A percentile compares a stretch with the other conserved stretches of the same genome.
Evolutionary conservation across 305 asterid genomes (phyloP).

Genomic region (Solanum hybrid): DNA sequence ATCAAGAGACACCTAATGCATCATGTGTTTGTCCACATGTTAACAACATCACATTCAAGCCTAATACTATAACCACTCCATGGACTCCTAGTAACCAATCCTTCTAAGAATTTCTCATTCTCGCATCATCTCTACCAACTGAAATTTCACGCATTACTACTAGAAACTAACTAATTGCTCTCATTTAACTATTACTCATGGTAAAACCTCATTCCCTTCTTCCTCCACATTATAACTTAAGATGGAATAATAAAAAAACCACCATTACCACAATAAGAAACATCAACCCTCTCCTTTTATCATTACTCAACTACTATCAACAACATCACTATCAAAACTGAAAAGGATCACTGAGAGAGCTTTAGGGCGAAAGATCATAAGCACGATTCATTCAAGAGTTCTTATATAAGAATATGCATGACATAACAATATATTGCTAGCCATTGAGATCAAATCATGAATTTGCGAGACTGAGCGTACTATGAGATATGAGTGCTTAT

Average conservation of each 20-base stretch:
- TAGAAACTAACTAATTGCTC: neutral
- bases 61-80: neutral
- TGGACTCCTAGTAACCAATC: neutral
- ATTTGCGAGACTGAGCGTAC: neutral
- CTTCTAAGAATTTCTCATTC: neutral
- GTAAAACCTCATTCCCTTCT: neutral
- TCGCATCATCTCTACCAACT: neutral
- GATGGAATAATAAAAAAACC: neutral
- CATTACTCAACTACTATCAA: neutral
- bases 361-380: neutral
- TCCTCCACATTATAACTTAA: neutral
- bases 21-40: neutral
- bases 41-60: neutral
- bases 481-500: neutral
- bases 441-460: neutral
- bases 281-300: neutral
- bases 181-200: neutral
- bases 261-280: neutral
- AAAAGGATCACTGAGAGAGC: neutral
- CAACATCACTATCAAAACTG: neutral
- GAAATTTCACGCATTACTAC: neutral
- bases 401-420: neutral
- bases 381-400: neutral
- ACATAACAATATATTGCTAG: neutral
- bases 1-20: neutral